Base-by-base conservation (phyloP, 1,284 basidiomycete species). In the Heliocybe sulcata region DNA sequence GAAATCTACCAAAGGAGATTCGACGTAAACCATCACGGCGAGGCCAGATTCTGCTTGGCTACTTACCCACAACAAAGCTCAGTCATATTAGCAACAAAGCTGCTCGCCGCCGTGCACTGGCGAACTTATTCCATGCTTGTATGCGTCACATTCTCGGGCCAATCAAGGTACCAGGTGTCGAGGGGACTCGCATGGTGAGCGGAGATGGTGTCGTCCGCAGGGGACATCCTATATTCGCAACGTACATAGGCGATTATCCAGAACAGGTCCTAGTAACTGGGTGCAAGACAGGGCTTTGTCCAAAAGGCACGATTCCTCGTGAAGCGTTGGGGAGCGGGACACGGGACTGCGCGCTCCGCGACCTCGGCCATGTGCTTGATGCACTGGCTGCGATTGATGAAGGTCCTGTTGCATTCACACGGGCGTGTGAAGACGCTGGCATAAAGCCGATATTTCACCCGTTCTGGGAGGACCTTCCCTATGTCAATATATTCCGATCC, bases 1-100 rank as follows among this genome's bases (percentile, higher is more conserved):
- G 75, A 2, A 76, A 76, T 56, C 61, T 78, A 8, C 71, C 74
- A 0, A 76, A 77, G 51, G 66, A 69, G 8, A 69, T 74, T 2
- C 63, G 68, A 2, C 59, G 66, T 1, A 71, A 72, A 53, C 69
- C 72, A 0, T 73, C 69, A 0, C 54, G 56, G 1, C 64, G 61
- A 6, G 71, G 63, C 0, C 67, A 70, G 22, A 61, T 77, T 11
- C 65, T 77, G 0, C 54, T 76, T 12, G 72, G 58, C 0, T 76
- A 76, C 55, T 63, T 76, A 0, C 72, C 73, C 0, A 69, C 69
- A 0, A 58, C 69, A 0, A 54, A 62, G 1, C 62, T 75, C 0
- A 58, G 68, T 6, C 61, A 69, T 54, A 66, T 73, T 53, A 62
- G 52, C 4, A 67, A 65, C 38, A 58, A 65, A 45, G 64, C 69